Conservation (phyloP, 2,329 filamentous ascomycete species). For the Apiospora saccharicola region DNA sequence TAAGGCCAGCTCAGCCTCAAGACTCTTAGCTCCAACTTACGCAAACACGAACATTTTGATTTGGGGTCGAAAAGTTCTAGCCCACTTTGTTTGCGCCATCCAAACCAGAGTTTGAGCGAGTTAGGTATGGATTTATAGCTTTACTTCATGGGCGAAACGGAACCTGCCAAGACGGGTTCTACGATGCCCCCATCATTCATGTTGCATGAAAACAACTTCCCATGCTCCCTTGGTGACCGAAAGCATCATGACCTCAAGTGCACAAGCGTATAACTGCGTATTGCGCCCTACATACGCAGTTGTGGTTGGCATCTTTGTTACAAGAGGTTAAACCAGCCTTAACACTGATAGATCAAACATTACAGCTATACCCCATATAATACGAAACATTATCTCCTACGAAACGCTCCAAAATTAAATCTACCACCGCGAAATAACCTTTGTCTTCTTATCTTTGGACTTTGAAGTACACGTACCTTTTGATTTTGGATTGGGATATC, state of each 20-base stretch:
- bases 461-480: background rate
- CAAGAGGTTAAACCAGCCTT: background rate
- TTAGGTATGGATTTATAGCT: background rate
- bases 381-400: background rate
- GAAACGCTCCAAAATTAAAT: background rate
- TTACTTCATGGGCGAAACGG: constrained; percentile 5
- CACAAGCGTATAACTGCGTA: too few relatives aligned
- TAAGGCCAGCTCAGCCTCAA: constrained; percentile 18
- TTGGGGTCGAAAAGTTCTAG: constrained; percentile 4
- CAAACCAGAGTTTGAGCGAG: background rate
- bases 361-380: background rate
- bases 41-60: constrained; percentile 18
- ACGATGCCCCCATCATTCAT: background rate
- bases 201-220: background rate
- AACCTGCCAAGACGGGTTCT: constrained; percentile 17
- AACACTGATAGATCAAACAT: background rate
- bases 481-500: background rate
- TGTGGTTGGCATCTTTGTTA: background rate
- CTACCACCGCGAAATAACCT: background rate
- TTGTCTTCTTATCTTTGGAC: too few relatives aligned
- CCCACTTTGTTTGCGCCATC: constrained; percentile 20
- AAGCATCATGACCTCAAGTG: background rate
- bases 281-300: background rate
- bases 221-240: background rate
- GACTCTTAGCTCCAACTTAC: background rate